Conservation (phyloP, 2,329 filamentous ascomycete genomes). For the Sporothrix luriei region DNA sequence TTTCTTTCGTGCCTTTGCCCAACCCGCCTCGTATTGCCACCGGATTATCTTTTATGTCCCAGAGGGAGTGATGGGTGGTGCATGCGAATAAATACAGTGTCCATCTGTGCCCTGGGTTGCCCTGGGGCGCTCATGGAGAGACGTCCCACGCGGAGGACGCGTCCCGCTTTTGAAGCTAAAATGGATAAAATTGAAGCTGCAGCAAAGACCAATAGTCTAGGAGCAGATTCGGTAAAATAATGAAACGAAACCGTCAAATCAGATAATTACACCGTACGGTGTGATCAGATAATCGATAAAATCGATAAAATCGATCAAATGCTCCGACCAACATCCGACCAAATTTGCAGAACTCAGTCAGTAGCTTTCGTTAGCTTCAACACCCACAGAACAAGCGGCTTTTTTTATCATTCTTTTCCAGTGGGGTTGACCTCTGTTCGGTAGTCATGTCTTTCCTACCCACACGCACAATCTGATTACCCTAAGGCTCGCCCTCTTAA, state of each 20-base stretch:
- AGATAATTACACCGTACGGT: no score
- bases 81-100: not conserved
- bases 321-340: not conserved
- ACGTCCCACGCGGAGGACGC: not conserved
- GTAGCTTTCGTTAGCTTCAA: not conserved
- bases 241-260: not conserved
- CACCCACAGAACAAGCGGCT: not conserved
- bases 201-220: not conserved
- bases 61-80: not conserved
- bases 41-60: constrained; percentile 7
- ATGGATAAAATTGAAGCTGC: not conserved
- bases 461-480: constrained; percentile 17
- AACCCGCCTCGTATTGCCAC: constrained; percentile 8
- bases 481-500: not conserved
- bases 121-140: no score
- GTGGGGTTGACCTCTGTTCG: not conserved
- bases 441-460: not conserved
- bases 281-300: not conserved
- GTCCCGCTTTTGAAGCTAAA: not conserved
- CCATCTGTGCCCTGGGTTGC: no score
- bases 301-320: not conserved
- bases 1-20: not conserved
- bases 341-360: constrained; percentile 1
- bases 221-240: not conserved
- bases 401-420: not conserved